Conservation (phyloP, 192 early-diverging fungal species). For the Phlyctochytrium planicorne region DNA sequence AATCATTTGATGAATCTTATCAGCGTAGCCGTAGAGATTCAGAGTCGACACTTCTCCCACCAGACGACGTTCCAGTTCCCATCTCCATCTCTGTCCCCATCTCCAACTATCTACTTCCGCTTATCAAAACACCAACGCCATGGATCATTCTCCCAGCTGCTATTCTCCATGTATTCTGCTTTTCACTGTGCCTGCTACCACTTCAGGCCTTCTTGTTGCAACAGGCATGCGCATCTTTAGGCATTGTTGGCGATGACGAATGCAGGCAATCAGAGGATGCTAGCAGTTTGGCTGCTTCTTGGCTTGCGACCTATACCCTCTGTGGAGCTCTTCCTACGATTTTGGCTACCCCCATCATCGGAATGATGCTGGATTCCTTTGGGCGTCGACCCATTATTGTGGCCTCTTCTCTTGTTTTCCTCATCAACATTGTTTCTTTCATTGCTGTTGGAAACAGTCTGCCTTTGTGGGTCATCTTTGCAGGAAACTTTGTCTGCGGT, state of each 20-base stretch:
- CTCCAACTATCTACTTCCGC: too few relatives aligned
- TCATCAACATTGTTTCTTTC: not conserved
- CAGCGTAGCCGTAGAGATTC: too few relatives aligned
- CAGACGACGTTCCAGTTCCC: too few relatives aligned
- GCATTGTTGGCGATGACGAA: not conserved
- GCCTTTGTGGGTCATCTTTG: not conserved
- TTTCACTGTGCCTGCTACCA: not conserved
- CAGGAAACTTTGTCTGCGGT: not conserved
- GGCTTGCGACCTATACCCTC: not conserved
- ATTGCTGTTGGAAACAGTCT: not conserved
- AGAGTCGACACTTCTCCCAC: too few relatives aligned
- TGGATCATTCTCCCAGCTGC: not conserved
- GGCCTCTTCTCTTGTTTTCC: not conserved
- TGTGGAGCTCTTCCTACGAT: not conserved
- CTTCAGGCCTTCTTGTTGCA: not conserved
- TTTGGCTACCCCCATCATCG: not conserved
- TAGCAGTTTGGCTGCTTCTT: not conserved
- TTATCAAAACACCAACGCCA: too few relatives aligned
- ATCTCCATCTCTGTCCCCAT: too few relatives aligned
- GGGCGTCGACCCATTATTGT: not conserved
- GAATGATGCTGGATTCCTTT: not conserved
- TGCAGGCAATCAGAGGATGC: not conserved
- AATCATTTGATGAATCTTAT: too few relatives aligned
- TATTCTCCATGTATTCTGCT: not conserved
- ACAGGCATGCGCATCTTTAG: not conserved